A percentile compares a stretch with the other conserved stretches of the same genome.
Conservation (phyloP, 768 basidiomycete species). For the Fomitopsis pulvina region DNA sequence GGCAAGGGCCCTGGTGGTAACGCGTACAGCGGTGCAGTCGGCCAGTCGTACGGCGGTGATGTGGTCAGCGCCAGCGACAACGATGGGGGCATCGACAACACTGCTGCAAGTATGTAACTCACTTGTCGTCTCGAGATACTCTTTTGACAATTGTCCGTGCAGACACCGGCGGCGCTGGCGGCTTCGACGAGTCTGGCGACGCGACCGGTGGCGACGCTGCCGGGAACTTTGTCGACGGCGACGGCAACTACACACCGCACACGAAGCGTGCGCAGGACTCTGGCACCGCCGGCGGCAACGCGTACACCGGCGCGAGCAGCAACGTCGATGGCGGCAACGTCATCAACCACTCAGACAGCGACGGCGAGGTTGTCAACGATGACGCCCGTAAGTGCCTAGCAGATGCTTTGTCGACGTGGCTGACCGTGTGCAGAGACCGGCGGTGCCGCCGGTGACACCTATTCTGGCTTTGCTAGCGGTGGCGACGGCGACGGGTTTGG, state of each 20-base stretch:
- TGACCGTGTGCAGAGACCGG: constrained; percentile 7
- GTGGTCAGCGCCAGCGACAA: constrained; percentile 6
- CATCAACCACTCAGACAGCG: constrained; percentile 9
- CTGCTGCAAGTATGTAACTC: constrained; percentile 6
- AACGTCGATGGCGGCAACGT: constrained; percentile 13
- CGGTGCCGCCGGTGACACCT: constrained; percentile 12
- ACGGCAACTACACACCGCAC: background rate
- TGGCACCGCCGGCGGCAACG: constrained; percentile 17
- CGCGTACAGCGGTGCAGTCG: constrained; percentile 14
- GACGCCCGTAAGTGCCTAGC: constrained; percentile 9
- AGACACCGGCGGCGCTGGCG: constrained; percentile 12
- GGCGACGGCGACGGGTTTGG: constrained; percentile 17
- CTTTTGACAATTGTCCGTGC: background rate
- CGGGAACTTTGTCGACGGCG: background rate
- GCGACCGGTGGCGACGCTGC: constrained; percentile 12
- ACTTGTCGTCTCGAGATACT: background rate
- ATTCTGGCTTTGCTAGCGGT: constrained; percentile 17
- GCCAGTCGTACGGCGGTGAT: constrained; percentile 11
- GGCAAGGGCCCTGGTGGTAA: constrained; percentile 16
- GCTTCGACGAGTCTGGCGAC: constrained; percentile 14
- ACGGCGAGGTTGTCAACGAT: constrained; percentile 7
- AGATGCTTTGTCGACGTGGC: too few species aligned
- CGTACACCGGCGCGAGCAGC: constrained; percentile 15
- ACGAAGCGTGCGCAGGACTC: constrained; percentile 12
- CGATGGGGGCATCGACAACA: constrained; percentile 8